These are phyloP conservation scores for Acanthamoeba royreba DNA, from an alignment of 208 protist species.

Conservation along the genomic window DNA sequence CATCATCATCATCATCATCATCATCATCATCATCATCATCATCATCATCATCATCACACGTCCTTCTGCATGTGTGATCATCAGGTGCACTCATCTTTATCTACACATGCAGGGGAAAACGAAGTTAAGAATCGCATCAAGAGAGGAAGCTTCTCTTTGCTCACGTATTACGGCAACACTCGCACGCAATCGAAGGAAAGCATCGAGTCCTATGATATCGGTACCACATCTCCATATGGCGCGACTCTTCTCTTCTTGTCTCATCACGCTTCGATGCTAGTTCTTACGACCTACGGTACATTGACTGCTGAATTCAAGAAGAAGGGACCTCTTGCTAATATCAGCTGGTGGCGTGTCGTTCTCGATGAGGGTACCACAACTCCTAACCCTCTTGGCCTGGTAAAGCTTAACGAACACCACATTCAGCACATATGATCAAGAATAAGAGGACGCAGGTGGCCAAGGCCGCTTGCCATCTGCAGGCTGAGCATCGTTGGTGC, in stretches of 20 bases:
- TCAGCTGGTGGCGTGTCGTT: background rate
- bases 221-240: no score
- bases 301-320: background rate
- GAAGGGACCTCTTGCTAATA: background rate
- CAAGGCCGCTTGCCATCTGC: conserved; percentile 62
- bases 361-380: conserved; percentile 36
- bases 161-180: background rate
- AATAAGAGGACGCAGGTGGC: conserved; percentile 55
- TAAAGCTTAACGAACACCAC: no score
- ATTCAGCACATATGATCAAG: conserved; percentile 77
- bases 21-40: no score
- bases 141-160: background rate
- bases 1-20: no score
- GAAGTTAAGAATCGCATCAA: no score
- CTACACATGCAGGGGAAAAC: no score
- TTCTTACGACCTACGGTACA: background rate
- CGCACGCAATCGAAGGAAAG: background rate
- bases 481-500: conserved; percentile 68
- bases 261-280: background rate
- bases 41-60: no score
- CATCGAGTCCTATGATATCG: background rate
- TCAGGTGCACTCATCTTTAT: no score
- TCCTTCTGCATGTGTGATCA: no score
- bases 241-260: no score
- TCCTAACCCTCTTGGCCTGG: no score